Evolutionary conservation across 306 rosid species (phyloP), one percentile per base, ranked within the genome.

Genomic region (Prunus campanulata): DNA sequence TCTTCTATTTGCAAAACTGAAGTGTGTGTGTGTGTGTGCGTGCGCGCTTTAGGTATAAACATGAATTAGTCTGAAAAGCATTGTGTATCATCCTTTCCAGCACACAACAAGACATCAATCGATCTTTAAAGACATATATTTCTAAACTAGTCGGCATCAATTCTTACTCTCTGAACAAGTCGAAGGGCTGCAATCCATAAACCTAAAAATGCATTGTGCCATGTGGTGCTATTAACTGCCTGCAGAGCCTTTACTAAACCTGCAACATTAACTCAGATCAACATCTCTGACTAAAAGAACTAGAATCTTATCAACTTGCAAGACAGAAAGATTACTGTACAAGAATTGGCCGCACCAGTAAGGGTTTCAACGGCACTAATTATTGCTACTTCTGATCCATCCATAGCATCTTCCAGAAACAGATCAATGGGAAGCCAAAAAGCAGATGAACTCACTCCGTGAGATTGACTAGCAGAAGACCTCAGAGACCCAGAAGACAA

Each of bases 381-480:
- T 72, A 85, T 88, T 67, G 87, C 71, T 70, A 76, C 91, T 71
- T 89, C 88, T 61, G 88, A 80, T 77, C 90, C 96, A 83, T 88
- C 91, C 93, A 92, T 84, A 59, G 93, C 90, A 84, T 95, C 96
- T 85, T 95, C 97, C 79, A 95, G 83, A 69, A 90, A 86, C 79
- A 95, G 75, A 88, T 95, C 98, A 74, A 95, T 78, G 62, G 98
- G 97, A 88, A 95, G 91, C 98, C 98, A 95, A 60, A 86, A 77
- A 5, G 88, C 79, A 74, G 97, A 90, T 83, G 86, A 88, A 81
- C 76, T 82, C 83, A 83, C 84, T 51, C 95, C 96, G 67, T 76
- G 85, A 77, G 89, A 81, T 75, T 86, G 93, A 59, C 74, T 81
- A 48, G 86, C 78, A 75, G 85, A 85, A 78, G 89, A 83, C 64